A percentile compares a stretch with the other conserved stretches of the same genome.
These are phyloP conservation scores for Lenzites betulinus DNA, from an alignment of 768 basidiomycete genomes.

Conservation along the genomic window DNA sequence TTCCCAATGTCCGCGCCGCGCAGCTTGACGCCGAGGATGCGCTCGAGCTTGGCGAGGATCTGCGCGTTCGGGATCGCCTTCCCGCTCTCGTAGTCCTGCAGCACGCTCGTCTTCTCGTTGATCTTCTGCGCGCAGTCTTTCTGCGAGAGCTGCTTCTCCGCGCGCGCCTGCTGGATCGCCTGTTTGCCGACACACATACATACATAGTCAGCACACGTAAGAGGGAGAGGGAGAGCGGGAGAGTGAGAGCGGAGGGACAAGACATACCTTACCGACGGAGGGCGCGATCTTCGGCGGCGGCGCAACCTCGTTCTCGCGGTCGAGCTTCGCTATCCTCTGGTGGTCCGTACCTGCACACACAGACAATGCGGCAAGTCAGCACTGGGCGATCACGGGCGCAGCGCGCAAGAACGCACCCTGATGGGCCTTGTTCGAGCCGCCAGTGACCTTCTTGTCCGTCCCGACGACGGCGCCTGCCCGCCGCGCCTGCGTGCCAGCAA, in stretches of 20 bases:
- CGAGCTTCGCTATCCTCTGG: conserved; percentile 90
- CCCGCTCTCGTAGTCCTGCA: conserved; percentile 89
- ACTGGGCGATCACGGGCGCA: too few species aligned
- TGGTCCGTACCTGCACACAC: conserved; percentile 76
- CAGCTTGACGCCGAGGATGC: conserved; percentile 80
- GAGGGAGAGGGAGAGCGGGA: too few species aligned
- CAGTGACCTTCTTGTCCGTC: conserved; percentile 78
- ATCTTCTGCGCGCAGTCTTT: conserved; percentile 92
- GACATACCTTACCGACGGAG: conserved; percentile 57
- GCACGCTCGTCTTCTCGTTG: conserved; percentile 87
- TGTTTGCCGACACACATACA: too few species aligned
- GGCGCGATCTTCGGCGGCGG: conserved; percentile 81
- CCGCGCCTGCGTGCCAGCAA: conserved; percentile 56
- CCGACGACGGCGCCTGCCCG: conserved; percentile 74
- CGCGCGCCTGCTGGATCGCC: conserved; percentile 80
- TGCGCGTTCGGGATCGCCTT: conserved; percentile 86
- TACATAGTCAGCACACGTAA: too few species aligned
- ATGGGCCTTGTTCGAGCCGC: conserved; percentile 76
- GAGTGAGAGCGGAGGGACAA: too few species aligned
- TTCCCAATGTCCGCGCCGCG: conserved; percentile 81
- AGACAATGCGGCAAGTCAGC: not conserved
- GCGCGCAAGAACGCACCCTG: conserved; percentile 48
- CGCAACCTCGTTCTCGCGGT: conserved; percentile 93
- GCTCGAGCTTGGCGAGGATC: conserved; percentile 88
- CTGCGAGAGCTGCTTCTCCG: conserved; percentile 80